phyloP scores from a whole-genome alignment of 1,284 basidiomycete species.

The Ceratobasidium sp. region DNA sequence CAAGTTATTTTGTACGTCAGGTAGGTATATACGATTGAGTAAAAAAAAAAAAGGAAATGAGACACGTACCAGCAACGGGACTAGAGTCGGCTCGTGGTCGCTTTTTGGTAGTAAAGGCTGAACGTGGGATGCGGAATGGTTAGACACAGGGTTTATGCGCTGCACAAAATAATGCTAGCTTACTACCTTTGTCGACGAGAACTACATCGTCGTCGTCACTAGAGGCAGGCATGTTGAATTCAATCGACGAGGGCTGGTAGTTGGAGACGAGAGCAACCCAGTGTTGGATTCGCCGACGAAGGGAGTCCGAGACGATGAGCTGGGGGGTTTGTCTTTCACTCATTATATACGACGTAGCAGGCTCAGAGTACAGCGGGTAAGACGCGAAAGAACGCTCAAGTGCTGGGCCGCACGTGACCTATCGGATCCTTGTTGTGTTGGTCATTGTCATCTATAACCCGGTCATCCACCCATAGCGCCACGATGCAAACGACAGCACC shows the following conservation, averaged over 20 bases:
- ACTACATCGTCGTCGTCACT: neutral
- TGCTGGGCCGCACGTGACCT: too few relatives aligned
- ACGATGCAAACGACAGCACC: too few relatives aligned
- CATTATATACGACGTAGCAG: too few relatives aligned
- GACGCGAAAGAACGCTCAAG: too few relatives aligned
- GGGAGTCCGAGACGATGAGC: neutral
- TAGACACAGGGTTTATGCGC: neutral
- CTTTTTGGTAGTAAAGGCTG: neutral
- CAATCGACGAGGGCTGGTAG: neutral
- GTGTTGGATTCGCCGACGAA: neutral
- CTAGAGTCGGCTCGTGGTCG: neutral
- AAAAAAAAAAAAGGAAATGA: neutral
- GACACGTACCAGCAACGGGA: neutral
- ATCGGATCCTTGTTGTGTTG: too few relatives aligned
- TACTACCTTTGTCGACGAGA: neutral
- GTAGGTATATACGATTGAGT: neutral
- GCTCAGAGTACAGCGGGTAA: too few relatives aligned
- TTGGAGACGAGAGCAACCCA: neutral
- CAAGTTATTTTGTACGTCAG: neutral
- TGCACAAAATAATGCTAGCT: neutral
- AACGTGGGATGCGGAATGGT: neutral
- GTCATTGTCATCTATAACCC: too few relatives aligned
- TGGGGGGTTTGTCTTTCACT: too few relatives aligned
- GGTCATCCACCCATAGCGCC: too few relatives aligned
- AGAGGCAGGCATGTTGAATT: neutral